These are phyloP conservation scores for Candida khao-thaluensis DNA, from an alignment of 805 yeast species.

Conservation along the genomic window DNA sequence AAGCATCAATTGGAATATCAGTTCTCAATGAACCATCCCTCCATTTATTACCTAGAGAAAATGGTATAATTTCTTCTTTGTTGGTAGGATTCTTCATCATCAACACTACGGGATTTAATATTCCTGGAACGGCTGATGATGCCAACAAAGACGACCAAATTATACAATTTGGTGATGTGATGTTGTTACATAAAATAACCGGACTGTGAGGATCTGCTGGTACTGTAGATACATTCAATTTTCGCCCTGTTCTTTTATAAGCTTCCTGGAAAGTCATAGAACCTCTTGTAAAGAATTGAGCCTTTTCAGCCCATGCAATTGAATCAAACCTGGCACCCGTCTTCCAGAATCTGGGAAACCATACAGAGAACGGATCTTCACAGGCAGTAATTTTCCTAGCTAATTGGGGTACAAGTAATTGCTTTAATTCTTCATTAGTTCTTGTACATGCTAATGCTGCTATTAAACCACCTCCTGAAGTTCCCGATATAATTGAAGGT, in stretches of 20 bases:
- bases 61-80: conserved; percentile 51
- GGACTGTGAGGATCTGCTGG: conserved; percentile 84
- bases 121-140: conserved; percentile 82
- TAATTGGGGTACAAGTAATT: conserved; percentile 57
- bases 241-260: conserved; percentile 63
- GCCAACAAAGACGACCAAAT: conserved; percentile 80
- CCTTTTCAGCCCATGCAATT: conserved; percentile 67
- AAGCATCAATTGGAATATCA: conserved; percentile 71
- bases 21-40: conserved; percentile 78
- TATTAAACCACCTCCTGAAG: conserved; percentile 78
- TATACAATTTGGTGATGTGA: conserved; percentile 76
- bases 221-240: conserved; percentile 71
- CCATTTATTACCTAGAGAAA: conserved; percentile 73
- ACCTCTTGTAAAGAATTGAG: conserved; percentile 70
- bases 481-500: conserved; percentile 72
- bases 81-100: conserved; percentile 58
- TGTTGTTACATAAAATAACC: conserved; percentile 70
- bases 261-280: conserved; percentile 72
- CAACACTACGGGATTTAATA: conserved; percentile 72
- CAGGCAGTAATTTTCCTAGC: conserved; percentile 69
- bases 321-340: conserved; percentile 83
- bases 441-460: conserved; percentile 73
- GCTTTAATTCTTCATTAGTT: conserved; percentile 61
- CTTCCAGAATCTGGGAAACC: conserved; percentile 63
- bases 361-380: conserved; percentile 57